These are phyloP conservation scores for Yamadazyma atmosphaerica DNA, from an alignment of 1,139 yeast species.

Conservation along the genomic window DNA sequence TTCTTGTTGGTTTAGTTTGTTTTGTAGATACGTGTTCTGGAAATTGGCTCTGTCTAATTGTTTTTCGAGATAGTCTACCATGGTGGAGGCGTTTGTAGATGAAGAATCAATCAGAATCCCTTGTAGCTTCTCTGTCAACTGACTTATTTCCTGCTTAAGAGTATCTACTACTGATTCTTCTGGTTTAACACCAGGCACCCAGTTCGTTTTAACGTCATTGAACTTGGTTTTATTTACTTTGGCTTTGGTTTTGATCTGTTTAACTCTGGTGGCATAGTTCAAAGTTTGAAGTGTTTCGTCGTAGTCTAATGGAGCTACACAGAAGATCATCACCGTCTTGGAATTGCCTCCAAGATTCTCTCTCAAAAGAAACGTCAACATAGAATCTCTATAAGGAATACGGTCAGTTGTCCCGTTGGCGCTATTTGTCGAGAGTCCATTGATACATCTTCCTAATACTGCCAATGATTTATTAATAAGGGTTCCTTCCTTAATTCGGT, in stretches of 20 bases:
- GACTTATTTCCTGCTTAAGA: slow-evolving; percentile 31
- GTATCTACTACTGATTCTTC: slow-evolving; percentile 31
- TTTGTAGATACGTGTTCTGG: slow-evolving; percentile 34
- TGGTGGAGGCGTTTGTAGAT: slow-evolving; percentile 16
- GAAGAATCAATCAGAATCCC: slow-evolving; percentile 10
- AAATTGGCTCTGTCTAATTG: slow-evolving; percentile 31
- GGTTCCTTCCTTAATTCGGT: slow-evolving; percentile 68
- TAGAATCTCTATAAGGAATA: slow-evolving; percentile 72
- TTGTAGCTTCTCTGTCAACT: slow-evolving; percentile 27
- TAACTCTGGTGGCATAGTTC: slow-evolving; percentile 74
- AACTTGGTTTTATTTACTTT: slow-evolving; percentile 40
- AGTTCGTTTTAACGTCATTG: slow-evolving; percentile 28
- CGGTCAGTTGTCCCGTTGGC: slow-evolving; percentile 19
- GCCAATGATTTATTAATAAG: slow-evolving; percentile 75
- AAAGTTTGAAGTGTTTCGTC: slow-evolving; percentile 75
- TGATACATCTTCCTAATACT: slow-evolving; percentile 73
- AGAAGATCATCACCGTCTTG: slow-evolving; percentile 73
- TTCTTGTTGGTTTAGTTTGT: slow-evolving; percentile 18
- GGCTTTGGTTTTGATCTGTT: slow-evolving; percentile 65
- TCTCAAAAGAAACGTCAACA: slow-evolving; percentile 68
- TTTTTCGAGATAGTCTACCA: slow-evolving; percentile 33
- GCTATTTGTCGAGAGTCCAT: slow-evolving; percentile 44
- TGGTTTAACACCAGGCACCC: slow-evolving; percentile 28
- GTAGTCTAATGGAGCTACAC: slow-evolving; percentile 72
- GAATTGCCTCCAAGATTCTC: slow-evolving; percentile 76